Evolutionary conservation across 192 early-diverging fungal genomes (phyloP).

Genomic region (Coemansia asiatica): DNA sequence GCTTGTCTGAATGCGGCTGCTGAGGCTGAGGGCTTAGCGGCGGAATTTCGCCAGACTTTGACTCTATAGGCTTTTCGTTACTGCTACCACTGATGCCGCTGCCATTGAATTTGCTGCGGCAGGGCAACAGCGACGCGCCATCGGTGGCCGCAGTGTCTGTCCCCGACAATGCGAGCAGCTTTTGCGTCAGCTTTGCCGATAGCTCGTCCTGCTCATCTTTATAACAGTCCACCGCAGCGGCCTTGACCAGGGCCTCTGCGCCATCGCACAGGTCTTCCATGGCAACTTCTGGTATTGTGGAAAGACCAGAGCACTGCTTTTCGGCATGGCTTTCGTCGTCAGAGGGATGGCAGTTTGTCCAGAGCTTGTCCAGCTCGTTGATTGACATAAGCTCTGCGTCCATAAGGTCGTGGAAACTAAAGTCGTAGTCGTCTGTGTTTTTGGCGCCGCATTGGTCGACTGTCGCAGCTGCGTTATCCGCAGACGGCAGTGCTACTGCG

Average conservation of each 20-base stretch:
- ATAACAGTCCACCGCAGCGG: background rate
- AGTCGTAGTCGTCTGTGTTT: conserved; percentile 14
- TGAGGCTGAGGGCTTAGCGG: background rate
- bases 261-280: conserved; percentile 17
- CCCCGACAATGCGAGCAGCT: conserved; percentile 36
- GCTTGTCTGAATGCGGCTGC: background rate
- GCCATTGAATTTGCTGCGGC: background rate
- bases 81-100: no score
- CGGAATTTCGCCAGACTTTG: background rate
- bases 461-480: background rate
- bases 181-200: conserved; percentile 36
- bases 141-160: background rate
- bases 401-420: conserved; percentile 62
- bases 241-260: background rate
- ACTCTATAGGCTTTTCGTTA: background rate
- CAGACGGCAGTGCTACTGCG: background rate
- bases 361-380: conserved; percentile 61
- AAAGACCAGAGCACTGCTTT: conserved; percentile 6
- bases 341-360: conserved; percentile 44
- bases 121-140: background rate
- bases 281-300: conserved; percentile 33
- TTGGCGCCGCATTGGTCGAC: background rate
- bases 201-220: conserved; percentile 19
- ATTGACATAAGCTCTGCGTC: conserved; percentile 66
- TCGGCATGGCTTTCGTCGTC: conserved; percentile 5